These are phyloP conservation scores for Eleusine indica DNA, from an alignment of 176 grass and related monocot species.

Conservation along the genomic window DNA sequence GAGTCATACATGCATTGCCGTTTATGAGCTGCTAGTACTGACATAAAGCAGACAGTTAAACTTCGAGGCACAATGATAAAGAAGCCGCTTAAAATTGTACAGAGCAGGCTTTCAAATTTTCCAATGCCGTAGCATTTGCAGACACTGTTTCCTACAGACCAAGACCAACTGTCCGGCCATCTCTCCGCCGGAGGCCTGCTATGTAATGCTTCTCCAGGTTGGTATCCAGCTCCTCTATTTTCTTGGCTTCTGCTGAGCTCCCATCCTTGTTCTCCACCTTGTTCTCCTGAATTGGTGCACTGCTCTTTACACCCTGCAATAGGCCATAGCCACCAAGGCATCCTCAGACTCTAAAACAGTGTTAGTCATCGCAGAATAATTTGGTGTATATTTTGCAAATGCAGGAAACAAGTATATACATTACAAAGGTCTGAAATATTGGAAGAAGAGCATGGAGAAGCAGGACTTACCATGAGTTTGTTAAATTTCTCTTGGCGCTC, in stretches of 20 bases:
- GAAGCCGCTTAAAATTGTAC: conserved; percentile 17
- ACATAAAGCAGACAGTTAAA: conserved; percentile 6
- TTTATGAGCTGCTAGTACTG: neutral
- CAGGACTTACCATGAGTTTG: conserved; percentile 91
- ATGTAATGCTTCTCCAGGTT: conserved; percentile 97
- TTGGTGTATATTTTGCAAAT: conserved; percentile 1
- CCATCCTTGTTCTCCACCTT: conserved; percentile 42
- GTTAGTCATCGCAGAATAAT: conserved; percentile 67
- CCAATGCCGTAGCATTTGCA: neutral
- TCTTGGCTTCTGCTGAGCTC: conserved; percentile 57
- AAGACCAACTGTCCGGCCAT: conserved; percentile 93
- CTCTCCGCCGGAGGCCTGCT: conserved; percentile 84
- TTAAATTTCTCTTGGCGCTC: conserved; percentile 98
- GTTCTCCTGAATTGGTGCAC: conserved; percentile 40
- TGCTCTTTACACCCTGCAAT: conserved; percentile 91
- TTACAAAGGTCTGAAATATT: neutral
- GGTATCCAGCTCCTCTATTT: conserved; percentile 82
- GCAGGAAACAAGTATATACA: conserved; percentile 5
- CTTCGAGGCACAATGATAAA: neutral
- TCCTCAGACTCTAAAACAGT: conserved; percentile 97
- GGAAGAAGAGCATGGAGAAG: neutral
- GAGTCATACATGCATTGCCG: neutral
- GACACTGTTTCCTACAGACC: conserved; percentile 59
- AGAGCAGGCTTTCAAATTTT: neutral
- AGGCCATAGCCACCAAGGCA: conserved; percentile 95